phyloP scores from a whole-genome alignment of 257 asterid species.

The Dorcoceras hygrometricum region DNA sequence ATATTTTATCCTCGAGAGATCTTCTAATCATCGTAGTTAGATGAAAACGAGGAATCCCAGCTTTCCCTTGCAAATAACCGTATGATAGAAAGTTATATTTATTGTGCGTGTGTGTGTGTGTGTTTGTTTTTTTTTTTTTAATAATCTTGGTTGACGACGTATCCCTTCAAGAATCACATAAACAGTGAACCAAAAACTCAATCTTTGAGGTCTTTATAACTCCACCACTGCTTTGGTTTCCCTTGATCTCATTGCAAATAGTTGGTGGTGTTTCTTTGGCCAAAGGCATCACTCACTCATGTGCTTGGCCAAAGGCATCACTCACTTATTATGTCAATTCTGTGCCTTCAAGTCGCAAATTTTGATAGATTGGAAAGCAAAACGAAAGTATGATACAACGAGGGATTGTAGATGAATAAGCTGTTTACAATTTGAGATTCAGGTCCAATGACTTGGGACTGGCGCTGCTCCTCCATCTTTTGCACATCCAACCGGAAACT shows the following conservation, averaged over 20 bases:
- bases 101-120: no score
- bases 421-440: constrained; percentile 60
- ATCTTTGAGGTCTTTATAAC: no score
- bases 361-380: not conserved
- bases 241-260: not conserved
- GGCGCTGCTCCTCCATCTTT: constrained; percentile 29
- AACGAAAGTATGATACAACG: not conserved
- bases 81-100: no score
- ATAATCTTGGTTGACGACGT: no score
- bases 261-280: not conserved
- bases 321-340: not conserved
- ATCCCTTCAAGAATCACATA: no score
- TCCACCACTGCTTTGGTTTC: no score
- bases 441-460: constrained; percentile 46
- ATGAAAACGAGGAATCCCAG: no score
- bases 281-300: not conserved
- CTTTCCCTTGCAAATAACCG: no score
- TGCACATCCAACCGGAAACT: constrained; percentile 46
- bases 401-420: not conserved
- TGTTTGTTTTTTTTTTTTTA: no score
- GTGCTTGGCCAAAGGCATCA: not conserved
- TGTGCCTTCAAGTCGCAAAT: not conserved
- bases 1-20: no score
- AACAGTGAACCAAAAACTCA: no score
- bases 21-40: no score